Evolutionary conservation across 2,329 filamentous ascomycete genomes (phyloP).

Genomic region (Atkinsonella hypoxylon): DNA sequence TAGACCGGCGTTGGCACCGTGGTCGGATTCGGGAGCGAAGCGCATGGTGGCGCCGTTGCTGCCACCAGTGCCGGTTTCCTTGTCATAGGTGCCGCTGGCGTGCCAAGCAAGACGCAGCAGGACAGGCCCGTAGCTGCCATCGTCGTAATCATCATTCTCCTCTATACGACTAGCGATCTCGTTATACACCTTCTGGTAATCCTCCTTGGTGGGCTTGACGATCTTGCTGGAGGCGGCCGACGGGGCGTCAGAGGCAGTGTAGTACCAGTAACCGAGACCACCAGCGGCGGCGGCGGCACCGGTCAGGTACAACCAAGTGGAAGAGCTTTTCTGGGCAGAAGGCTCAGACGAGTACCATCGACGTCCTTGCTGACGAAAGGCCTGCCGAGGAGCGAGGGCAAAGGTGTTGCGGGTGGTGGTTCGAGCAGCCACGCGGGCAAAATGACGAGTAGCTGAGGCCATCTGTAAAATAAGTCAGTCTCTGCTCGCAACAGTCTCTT

Average conservation of each 20-base stretch:
- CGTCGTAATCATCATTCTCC: conserved; percentile 90
- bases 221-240: conserved; percentile 38
- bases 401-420: conserved; percentile 45
- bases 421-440: conserved; percentile 47
- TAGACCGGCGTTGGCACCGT: conserved; percentile 90
- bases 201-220: conserved; percentile 65
- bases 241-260: conserved; percentile 41
- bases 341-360: conserved; percentile 70
- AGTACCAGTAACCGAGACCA: conserved; percentile 56
- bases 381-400: conserved; percentile 47
- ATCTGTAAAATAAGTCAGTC: conserved; percentile 15
- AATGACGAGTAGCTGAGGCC: conserved; percentile 37
- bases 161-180: conserved; percentile 68
- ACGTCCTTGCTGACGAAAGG: conserved; percentile 61
- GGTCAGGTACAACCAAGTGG: conserved; percentile 41
- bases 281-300: conserved; percentile 46
- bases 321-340: conserved; percentile 34
- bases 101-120: conserved; percentile 90
- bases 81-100: conserved; percentile 83
- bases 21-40: conserved; percentile 76
- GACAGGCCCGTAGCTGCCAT: conserved; percentile 90
- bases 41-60: conserved; percentile 97
- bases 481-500: not conserved
- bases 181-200: conserved; percentile 95
- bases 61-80: conserved; percentile 76